These are phyloP conservation scores for Elaphomyces granulatus DNA, from an alignment of 495 filamentous ascomycete genomes.

Conservation along the genomic window DNA sequence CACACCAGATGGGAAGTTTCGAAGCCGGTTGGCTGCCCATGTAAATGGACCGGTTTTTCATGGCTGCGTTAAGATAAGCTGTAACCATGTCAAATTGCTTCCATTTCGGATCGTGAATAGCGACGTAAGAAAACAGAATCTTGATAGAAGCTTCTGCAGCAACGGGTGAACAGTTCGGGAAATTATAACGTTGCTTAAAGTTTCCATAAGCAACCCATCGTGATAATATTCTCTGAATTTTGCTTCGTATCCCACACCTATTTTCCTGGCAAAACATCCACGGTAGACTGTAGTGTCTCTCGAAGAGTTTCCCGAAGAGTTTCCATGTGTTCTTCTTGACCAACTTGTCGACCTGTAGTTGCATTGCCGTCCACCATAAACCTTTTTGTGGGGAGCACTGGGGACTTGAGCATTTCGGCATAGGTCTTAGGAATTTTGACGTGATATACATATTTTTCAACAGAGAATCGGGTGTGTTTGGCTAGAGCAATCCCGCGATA, in stretches of 20 bases:
- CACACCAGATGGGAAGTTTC: too few relatives aligned
- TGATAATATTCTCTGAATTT: neutral
- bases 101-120: neutral
- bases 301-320: too few relatives aligned
- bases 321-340: constrained; percentile 1
- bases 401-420: neutral
- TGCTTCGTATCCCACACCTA: constrained; percentile 1
- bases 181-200: neutral
- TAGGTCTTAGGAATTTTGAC: neutral
- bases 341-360: neutral
- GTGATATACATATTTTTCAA: neutral
- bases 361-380: neutral
- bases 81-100: neutral
- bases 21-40: neutral
- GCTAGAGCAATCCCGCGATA: too few relatives aligned
- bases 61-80: neutral
- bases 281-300: too few relatives aligned
- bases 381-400: neutral
- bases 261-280: constrained; percentile 2
- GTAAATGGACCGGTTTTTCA: neutral
- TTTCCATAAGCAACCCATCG: constrained; percentile 2
- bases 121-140: neutral
- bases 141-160: neutral
- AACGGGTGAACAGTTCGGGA: neutral
- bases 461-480: too few relatives aligned